Evolutionary conservation across 2,329 filamentous ascomycete species (phyloP).

Genomic region (Emmonsiellopsis sp.): DNA sequence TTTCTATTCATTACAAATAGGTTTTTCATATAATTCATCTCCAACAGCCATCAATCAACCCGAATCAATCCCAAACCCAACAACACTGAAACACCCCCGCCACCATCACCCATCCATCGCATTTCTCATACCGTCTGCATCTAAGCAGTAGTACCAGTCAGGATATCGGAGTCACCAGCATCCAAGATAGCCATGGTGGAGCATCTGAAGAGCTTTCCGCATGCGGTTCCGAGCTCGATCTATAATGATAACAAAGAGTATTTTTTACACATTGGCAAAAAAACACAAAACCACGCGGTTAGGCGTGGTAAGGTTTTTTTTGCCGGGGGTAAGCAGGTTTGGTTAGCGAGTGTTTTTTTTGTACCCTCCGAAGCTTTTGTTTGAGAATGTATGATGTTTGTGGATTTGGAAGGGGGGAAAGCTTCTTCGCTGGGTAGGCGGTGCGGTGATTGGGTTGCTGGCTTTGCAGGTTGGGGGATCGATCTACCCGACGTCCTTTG

Average conservation of each 20-base stretch:
- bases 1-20: too few relatives aligned
- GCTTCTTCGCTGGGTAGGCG: conserved; percentile 84
- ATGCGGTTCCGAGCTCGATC: conserved; percentile 97
- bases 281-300: background rate
- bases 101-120: background rate
- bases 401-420: conserved; percentile 25
- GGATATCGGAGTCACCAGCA: conserved; percentile 96
- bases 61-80: too few relatives aligned
- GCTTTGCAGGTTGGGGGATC: background rate
- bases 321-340: background rate
- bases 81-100: background rate
- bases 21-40: too few relatives aligned
- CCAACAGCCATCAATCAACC: too few relatives aligned
- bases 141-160: conserved; percentile 65
- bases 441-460: background rate
- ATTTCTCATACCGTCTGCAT: conserved; percentile 8
- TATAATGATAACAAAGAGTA: conserved; percentile 44
- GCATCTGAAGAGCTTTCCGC: conserved; percentile 98
- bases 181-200: conserved; percentile 95
- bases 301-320: background rate
- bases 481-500: background rate
- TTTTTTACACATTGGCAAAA: conserved; percentile 36
- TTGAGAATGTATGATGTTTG: conserved; percentile 8
- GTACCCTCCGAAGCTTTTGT: conserved; percentile 81
- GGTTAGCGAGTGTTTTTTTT: conserved; percentile 4